Base-by-base conservation (phyloP, 768 basidiomycete genomes). In the Boletus eberwhitei region DNA sequence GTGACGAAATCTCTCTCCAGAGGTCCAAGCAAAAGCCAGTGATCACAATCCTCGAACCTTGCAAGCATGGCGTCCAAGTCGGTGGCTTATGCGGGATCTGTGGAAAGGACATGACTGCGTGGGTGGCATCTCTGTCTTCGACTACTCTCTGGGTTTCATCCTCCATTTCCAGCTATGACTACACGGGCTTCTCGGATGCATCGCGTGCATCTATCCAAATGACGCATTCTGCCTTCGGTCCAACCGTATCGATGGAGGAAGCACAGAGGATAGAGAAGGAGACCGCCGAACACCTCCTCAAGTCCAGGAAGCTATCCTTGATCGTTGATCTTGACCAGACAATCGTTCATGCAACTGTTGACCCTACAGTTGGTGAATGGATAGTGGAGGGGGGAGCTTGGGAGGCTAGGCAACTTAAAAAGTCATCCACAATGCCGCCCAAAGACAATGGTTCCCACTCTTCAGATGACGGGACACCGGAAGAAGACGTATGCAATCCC, bases 281-380 rank as follows among this genome's bases (percentile, higher is more conserved):
- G 65, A 90, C 88, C 2, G 87, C 92, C 1, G 75, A 86, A 1
- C 86, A 86, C 60, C 83, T 99, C 35, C 79, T 92, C 64, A 78
- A 80, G 52, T 75, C 81, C 5, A 81, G 85, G 50, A 93, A 86
- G 69, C 84, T 99, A 32, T 93, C 91, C 34, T 85, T 99, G 47
- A 98, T 99, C 61, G 96, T 99, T 63, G 97, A 99, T 76, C 82
- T 99, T 34, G 97, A 99, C 74, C 97, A 99, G 71, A 99, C 97
- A 13, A 94, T 98, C 68, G 92, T 99, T 4, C 97, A 99, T 66
- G 96, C 97, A 8, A 98, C 96, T 0, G 95, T 98, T 24, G 97
- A 99, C 72, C 96, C 97, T 5, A 98, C 97, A 0, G 93, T 98
- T 2, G 95, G 93, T 32, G 96, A 98, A 69, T 98, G 97, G 97